phyloP scores from a whole-genome alignment of 331 rosid genomes.

The Phaseolus coccineus region DNA sequence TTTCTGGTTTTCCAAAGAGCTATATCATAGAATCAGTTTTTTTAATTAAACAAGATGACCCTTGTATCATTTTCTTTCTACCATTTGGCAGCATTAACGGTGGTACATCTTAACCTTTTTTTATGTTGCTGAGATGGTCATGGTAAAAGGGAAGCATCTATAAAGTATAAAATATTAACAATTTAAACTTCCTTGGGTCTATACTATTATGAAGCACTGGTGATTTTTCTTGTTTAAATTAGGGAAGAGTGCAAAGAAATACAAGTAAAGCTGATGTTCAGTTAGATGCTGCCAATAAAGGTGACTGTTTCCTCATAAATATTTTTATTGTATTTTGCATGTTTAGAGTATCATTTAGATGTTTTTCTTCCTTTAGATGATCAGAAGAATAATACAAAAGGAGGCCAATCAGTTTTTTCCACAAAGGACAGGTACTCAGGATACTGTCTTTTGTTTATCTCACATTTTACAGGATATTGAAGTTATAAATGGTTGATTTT shows the following conservation, averaged over 20 bases:
- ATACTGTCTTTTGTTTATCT: constrained; percentile 37
- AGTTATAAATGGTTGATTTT: constrained; percentile 20
- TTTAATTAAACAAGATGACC: not conserved
- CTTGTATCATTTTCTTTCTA: not conserved
- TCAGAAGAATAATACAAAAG: constrained; percentile 54
- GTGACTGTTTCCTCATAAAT: constrained; percentile 47
- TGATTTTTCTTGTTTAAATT: constrained; percentile 33
- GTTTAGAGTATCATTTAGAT: constrained; percentile 21
- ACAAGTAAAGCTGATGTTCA: constrained; percentile 48
- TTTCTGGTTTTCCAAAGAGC: not conserved
- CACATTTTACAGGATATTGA: constrained; percentile 10
- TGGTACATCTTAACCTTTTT: not conserved
- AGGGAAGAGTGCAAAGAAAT: constrained; percentile 59
- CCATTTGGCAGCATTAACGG: not conserved
- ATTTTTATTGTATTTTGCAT: constrained; percentile 32
- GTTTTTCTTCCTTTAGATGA: constrained; percentile 42
- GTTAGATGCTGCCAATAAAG: constrained; percentile 54
- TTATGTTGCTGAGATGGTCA: constrained; percentile 20
- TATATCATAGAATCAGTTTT: not conserved
- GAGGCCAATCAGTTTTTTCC: constrained; percentile 53
- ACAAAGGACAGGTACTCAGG: constrained; percentile 67
- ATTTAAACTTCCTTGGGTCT: constrained; percentile 14
- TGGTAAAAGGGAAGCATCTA: not conserved
- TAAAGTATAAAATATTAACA: constrained; percentile 3
- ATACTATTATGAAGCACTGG: constrained; percentile 28